Conservation (phyloP, 2,329 filamentous ascomycete species). For the Zarea fungicola region DNA sequence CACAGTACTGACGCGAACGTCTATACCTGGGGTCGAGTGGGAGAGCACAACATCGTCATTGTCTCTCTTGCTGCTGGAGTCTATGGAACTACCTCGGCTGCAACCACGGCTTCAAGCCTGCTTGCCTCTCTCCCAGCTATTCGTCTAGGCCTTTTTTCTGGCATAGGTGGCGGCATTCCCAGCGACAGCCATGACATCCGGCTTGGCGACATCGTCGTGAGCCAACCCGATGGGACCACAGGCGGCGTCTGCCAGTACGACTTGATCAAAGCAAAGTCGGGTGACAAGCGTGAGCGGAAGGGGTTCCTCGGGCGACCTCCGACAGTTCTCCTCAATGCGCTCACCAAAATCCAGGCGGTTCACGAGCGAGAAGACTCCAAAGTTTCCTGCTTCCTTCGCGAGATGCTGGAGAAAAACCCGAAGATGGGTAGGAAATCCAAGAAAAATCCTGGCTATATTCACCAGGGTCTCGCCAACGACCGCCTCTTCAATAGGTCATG, state of each 20-base stretch:
- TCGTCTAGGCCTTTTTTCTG: slow-evolving; percentile 15
- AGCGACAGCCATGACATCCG: slow-evolving; percentile 18
- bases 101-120: slow-evolving; percentile 13
- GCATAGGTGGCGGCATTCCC: slow-evolving; percentile 16
- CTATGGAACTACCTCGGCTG: slow-evolving; percentile 12
- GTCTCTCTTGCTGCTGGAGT: slow-evolving; percentile 14
- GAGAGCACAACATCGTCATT: slow-evolving; percentile 21
- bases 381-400: slow-evolving; percentile 1
- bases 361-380: slow-evolving; percentile 8
- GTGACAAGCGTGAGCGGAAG: slow-evolving; percentile 3
- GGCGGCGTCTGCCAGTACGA: slow-evolving; percentile 23
- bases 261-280: slow-evolving; percentile 13
- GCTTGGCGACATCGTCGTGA: slow-evolving; percentile 24
- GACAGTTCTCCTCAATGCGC: slow-evolving; percentile 10
- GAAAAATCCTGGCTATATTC: slow-evolving; percentile 11
- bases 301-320: slow-evolving; percentile 15
- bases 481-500: slow-evolving; percentile 10
- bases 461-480: slow-evolving; percentile 17
- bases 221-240: slow-evolving; percentile 14
- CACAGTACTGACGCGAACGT: slow-evolving; percentile 20
- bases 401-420: slow-evolving; percentile 5
- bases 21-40: slow-evolving; percentile 21
- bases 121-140: slow-evolving; percentile 15
- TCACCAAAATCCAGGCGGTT: slow-evolving; percentile 12
- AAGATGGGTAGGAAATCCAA: neutral